Percentiles rank a stretch among this genome's conserved stretches.
These are phyloP conservation scores for Sergeia podlipaevii DNA, from an alignment of 208 protist genomes.

Conservation along the genomic window DNA sequence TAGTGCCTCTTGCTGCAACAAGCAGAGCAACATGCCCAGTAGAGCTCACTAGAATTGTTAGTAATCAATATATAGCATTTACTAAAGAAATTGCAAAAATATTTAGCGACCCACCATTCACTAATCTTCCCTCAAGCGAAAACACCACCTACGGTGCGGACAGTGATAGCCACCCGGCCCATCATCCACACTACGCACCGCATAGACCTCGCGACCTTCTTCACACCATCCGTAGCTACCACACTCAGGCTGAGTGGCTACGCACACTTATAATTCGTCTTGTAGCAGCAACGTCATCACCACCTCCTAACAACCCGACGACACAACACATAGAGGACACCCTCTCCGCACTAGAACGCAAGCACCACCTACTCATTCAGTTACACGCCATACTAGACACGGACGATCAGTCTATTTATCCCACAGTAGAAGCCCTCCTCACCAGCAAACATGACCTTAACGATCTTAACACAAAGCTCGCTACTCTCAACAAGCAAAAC, in stretches of 20 bases:
- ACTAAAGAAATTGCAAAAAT: neutral
- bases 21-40: constrained; percentile 25
- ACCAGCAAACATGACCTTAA: constrained; percentile 5
- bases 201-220: no score
- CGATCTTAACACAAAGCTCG: constrained; percentile 8
- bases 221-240: no score
- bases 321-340: no score
- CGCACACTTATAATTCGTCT: no score
- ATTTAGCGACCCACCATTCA: neutral
- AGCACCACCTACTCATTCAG: no score
- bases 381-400: no score
- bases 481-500: neutral
- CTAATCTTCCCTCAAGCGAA: neutral
- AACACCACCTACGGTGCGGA: neutral
- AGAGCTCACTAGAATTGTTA: constrained; percentile 26
- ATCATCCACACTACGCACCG: neutral
- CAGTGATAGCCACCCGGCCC: neutral
- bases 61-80: constrained; percentile 17
- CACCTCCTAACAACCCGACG: no score
- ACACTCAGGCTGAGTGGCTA: no score
- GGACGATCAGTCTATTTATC: neutral
- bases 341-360: no score
- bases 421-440: neutral
- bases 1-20: constrained; percentile 28
- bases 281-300: no score